phyloP scores from a whole-genome alignment of 192 early-diverging fungal species.

The Coemansia furcata region DNA sequence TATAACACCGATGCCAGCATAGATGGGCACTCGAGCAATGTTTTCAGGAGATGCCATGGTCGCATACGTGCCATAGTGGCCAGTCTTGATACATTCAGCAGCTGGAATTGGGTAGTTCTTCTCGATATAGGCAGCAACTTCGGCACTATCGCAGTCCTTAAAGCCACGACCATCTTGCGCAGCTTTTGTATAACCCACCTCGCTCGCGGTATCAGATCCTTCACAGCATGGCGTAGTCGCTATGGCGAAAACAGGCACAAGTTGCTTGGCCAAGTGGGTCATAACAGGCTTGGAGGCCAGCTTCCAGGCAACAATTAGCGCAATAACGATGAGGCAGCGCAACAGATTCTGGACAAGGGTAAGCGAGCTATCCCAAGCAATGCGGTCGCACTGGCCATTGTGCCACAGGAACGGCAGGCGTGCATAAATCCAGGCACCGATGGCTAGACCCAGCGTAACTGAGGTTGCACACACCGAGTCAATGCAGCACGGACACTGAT shows the following conservation, averaged over 20 bases:
- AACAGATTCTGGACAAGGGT: constrained; percentile 27
- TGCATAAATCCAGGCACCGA: constrained; percentile 42
- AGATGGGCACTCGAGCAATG: constrained; percentile 50
- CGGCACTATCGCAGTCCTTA: neutral
- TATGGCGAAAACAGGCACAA: neutral
- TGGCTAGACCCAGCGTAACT: constrained; percentile 36
- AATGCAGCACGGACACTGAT: constrained; percentile 52
- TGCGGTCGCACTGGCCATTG: constrained; percentile 20
- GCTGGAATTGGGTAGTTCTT: constrained; percentile 19
- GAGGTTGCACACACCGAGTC: constrained; percentile 49
- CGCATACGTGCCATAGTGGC: constrained; percentile 42
- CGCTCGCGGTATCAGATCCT: neutral
- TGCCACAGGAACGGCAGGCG: constrained; percentile 41
- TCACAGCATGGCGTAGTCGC: neutral
- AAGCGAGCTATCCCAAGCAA: constrained; percentile 47
- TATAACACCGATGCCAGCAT: constrained; percentile 39
- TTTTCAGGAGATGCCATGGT: constrained; percentile 46
- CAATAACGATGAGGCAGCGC: constrained; percentile 33
- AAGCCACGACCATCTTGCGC: neutral
- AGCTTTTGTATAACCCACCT: neutral
- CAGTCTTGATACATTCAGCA: constrained; percentile 5
- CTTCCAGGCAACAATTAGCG: constrained; percentile 46
- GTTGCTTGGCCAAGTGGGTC: constrained; percentile 9
- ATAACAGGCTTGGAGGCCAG: constrained; percentile 33
- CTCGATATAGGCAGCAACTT: neutral